These are phyloP conservation scores for Coemansia sp. DNA, from an alignment of 192 early-diverging fungal species.

Conservation along the genomic window DNA sequence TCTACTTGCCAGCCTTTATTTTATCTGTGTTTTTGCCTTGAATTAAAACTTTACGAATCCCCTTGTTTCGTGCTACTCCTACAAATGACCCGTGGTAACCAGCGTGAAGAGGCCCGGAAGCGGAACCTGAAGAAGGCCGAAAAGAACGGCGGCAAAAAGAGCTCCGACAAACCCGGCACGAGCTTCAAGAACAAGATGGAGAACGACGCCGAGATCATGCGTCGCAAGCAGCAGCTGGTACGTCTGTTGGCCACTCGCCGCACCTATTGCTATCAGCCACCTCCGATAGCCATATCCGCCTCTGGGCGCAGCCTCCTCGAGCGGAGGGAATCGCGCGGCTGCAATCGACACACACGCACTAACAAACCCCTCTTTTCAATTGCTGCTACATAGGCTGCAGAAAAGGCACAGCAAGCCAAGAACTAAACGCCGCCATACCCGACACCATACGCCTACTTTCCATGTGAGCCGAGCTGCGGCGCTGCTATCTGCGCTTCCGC, in stretches of 20 bases:
- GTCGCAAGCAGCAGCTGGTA: slow-evolving; percentile 41
- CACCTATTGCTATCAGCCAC: too few relatives aligned
- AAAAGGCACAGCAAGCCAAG: neutral
- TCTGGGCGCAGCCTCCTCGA: too few relatives aligned
- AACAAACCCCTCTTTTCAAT: too few relatives aligned
- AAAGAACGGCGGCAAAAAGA: slow-evolving; percentile 30
- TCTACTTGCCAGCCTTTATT: neutral
- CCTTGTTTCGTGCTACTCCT: too few relatives aligned
- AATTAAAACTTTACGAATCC: neutral
- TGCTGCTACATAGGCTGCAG: too few relatives aligned
- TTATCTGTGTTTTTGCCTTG: neutral
- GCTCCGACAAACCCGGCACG: slow-evolving; percentile 12
- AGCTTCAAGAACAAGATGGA: slow-evolving; percentile 35
- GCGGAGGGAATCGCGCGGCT: too few relatives aligned
- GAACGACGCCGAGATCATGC: slow-evolving; percentile 48
- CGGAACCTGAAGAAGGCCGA: slow-evolving; percentile 45
- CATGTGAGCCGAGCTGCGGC: too few relatives aligned
- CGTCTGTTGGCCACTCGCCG: too few relatives aligned
- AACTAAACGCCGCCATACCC: neutral
- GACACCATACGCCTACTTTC: too few relatives aligned
- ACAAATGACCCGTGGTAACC: slow-evolving; percentile 53
- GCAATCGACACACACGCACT: too few relatives aligned
- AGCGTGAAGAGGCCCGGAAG: slow-evolving; percentile 52
- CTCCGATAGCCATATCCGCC: too few relatives aligned
- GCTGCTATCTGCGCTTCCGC: too few relatives aligned